Evolutionary conservation across 2,329 filamentous ascomycete species (phyloP), one percentile per base, ranked within the genome.

Genomic region (Drechslerella coelobrocha): DNA sequence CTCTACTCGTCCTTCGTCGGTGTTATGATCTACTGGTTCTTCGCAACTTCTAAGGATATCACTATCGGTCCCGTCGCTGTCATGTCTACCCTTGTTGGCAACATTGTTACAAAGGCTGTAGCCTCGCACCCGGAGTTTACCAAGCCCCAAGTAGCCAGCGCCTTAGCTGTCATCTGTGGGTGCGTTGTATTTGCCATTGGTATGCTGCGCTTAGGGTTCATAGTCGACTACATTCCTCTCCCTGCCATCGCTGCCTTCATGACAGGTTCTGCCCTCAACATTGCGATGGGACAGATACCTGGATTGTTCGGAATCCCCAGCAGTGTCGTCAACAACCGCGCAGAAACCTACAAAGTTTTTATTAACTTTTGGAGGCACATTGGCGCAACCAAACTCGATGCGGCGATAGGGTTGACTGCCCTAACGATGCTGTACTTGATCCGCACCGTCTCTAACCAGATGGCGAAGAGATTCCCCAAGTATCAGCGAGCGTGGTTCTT

Each of bases 41-140:
- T 97, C 77, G 94, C 92, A 31, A 99, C 94, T 0, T 97, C 93
- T 12, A 99, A 97, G 78, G 93, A 99, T 79, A 97, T 99, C 77
- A 97, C 93, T 8, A 97, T 97, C 62, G 93, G 93, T 14, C 93
- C 93, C 29, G 94, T 97, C 52, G 94, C 94, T 37, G 94, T 97
- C 74, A 89, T 97, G 84, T 97, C 92, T 0, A 95, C 90, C 2
- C 84, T 99, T 14, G 89, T 91, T 1, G 94, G 94, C 47, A 89
- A 89, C 57, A 87, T 97, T 54, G 87, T 97, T 48, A 78, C 84
- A 45, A 84, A 88, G 37, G 87, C 90, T 43, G 27, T 72, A 27
- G 59, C 59, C 6, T 78, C 83, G 2, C 78, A 86, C 14, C 88
- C 88, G 0, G 80, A 87, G 5, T 75, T 89, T 9, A 80, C 82